A percentile compares a stretch with the other conserved stretches of the same genome.
Evolutionary conservation across 2,329 filamentous ascomycete species (phyloP).

Genomic region (Sporothrix brunneoviolacea): DNA sequence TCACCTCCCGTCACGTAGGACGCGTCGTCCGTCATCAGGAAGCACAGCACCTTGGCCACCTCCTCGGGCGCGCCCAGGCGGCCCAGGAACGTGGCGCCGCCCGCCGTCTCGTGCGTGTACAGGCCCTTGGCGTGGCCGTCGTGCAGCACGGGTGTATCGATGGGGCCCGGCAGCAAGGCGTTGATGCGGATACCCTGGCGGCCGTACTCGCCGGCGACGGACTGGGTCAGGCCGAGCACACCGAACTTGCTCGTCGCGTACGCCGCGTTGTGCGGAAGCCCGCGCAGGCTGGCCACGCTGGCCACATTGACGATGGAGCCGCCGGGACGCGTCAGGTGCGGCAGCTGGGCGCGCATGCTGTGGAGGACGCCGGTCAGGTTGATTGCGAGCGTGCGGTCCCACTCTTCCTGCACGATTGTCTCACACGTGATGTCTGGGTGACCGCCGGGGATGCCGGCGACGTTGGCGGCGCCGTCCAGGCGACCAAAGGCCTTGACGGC

Average conservation of each 20-base stretch:
- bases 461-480: not conserved
- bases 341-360: slow-evolving; percentile 14
- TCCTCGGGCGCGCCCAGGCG: slow-evolving; percentile 1
- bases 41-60: slow-evolving; percentile 4
- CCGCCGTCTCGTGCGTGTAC: not conserved
- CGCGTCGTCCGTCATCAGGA: slow-evolving; percentile 3
- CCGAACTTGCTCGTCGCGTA: slow-evolving; percentile 14
- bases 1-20: slow-evolving; percentile 4
- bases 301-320: slow-evolving; percentile 37
- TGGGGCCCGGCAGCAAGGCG: not conserved
- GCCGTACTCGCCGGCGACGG: slow-evolving; percentile 10
- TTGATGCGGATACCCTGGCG: slow-evolving; percentile 13
- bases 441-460: not conserved
- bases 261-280: slow-evolving; percentile 21
- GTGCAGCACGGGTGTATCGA: slow-evolving; percentile 1
- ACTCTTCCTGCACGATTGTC: slow-evolving; percentile 5
- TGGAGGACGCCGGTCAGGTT: slow-evolving; percentile 14
- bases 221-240: slow-evolving; percentile 13
- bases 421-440: not conserved
- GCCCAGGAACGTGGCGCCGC: not conserved
- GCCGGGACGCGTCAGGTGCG: slow-evolving; percentile 28
- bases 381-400: slow-evolving; percentile 10
- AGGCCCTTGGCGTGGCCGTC: not conserved
- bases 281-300: slow-evolving; percentile 32
- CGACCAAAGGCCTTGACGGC: too few relatives aligned